These are phyloP conservation scores for Multifurca ochricompacta DNA, from an alignment of 768 basidiomycete species.

Conservation along the genomic window DNA sequence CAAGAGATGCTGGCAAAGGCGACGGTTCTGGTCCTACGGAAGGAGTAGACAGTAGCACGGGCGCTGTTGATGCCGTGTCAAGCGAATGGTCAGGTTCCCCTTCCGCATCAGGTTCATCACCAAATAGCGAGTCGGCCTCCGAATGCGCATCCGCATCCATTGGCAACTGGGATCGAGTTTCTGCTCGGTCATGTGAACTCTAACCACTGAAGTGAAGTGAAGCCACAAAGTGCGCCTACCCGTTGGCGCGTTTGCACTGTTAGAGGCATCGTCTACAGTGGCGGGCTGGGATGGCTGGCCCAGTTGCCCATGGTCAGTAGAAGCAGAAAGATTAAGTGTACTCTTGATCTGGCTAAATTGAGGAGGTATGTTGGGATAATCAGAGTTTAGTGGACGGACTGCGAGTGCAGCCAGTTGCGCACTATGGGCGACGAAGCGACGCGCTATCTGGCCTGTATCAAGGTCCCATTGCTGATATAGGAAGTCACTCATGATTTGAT, in stretches of 20 bases:
- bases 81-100: constrained; percentile 32
- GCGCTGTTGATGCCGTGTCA: not conserved
- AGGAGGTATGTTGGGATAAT: constrained; percentile 24
- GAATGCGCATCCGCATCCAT: constrained; percentile 56
- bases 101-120: constrained; percentile 67
- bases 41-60: constrained; percentile 10
- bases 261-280: not conserved
- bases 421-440: constrained; percentile 73
- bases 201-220: not conserved
- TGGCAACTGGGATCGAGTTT: constrained; percentile 6
- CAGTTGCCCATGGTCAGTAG: not conserved
- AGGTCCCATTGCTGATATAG: constrained; percentile 91
- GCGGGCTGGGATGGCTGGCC: not conserved
- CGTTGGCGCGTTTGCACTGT: not conserved
- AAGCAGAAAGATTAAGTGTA: not conserved
- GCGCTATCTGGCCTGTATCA: constrained; percentile 74
- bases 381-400: constrained; percentile 53
- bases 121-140: constrained; percentile 83
- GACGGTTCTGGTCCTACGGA: constrained; percentile 14
- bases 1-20: constrained; percentile 16
- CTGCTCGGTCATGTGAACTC: constrained; percentile 2
- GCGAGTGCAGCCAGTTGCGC: constrained; percentile 79
- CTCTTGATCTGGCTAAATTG: constrained; percentile 13
- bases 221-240: not conserved
- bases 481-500: constrained; percentile 8